phyloP scores from a whole-genome alignment of 495 filamentous ascomycete species.

The Lasiosphaeriaceae sp. region DNA sequence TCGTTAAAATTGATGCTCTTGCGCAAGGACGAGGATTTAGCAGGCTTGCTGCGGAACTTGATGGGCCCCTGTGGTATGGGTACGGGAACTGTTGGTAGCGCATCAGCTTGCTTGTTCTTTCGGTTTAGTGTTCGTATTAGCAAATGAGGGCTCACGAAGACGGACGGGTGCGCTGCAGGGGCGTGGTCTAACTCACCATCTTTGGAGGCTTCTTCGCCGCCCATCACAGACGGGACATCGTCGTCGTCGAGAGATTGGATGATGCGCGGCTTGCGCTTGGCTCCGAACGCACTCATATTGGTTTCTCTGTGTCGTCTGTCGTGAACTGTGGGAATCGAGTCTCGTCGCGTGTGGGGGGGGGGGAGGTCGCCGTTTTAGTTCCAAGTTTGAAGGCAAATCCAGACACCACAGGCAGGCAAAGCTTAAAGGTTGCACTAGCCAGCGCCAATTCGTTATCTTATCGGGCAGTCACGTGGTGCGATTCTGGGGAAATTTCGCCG shows the following conservation, averaged over 20 bases:
- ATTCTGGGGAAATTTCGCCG: neutral
- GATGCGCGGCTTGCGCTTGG: slow-evolving; percentile 70
- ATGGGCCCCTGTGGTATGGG: slow-evolving; percentile 31
- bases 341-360: too few species aligned
- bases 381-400: too few species aligned
- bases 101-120: slow-evolving; percentile 36
- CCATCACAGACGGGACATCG: slow-evolving; percentile 22
- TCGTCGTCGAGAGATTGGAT: slow-evolving; percentile 64
- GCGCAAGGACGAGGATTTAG: slow-evolving; percentile 48
- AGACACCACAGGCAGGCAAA: too few species aligned
- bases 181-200: slow-evolving; percentile 26
- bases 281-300: slow-evolving; percentile 58
- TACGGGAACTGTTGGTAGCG: slow-evolving; percentile 23
- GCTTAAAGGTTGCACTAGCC: too few species aligned
- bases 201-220: slow-evolving; percentile 29
- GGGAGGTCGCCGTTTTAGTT: too few species aligned
- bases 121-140: slow-evolving; percentile 19
- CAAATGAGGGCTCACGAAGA: slow-evolving; percentile 19
- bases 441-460: neutral
- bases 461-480: neutral
- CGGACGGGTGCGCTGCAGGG: neutral
- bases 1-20: slow-evolving; percentile 47
- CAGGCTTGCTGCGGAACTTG: slow-evolving; percentile 43
- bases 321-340: slow-evolving; percentile 19
- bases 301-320: too few species aligned